Evolutionary conservation across 768 basidiomycete genomes (phyloP).

Genomic region (Kwoniella sp.): DNA sequence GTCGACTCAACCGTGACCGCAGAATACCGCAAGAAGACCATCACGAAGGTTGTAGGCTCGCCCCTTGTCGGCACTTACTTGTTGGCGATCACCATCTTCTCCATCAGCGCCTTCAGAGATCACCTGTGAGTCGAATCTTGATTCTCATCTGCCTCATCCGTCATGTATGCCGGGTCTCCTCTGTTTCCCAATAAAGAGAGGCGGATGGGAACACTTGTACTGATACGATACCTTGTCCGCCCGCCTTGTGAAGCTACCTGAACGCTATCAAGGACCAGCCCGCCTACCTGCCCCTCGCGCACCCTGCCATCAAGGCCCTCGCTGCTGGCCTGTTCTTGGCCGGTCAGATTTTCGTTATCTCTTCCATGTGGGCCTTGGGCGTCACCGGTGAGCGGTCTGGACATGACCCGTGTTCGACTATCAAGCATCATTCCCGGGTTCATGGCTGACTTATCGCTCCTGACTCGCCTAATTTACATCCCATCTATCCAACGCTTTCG

Average conservation of each 20-base stretch:
- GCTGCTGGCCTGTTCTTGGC: conserved; percentile 64
- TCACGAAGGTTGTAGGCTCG: conserved; percentile 80
- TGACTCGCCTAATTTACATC: background rate
- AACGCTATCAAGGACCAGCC: conserved; percentile 66
- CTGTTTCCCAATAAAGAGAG: no score
- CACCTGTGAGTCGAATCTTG: conserved; percentile 70
- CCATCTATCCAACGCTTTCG: background rate
- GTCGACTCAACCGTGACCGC: no score
- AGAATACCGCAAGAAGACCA: conserved; percentile 83
- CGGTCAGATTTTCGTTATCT: conserved; percentile 84
- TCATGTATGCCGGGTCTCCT: no score
- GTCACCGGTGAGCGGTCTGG: conserved; percentile 72
- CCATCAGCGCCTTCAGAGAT: conserved; percentile 81
- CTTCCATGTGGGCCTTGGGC: conserved; percentile 86
- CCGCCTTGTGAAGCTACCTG: conserved; percentile 62
- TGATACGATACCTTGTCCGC: background rate
- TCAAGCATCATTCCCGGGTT: background rate
- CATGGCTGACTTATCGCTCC: background rate
- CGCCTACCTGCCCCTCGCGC: conserved; percentile 65
- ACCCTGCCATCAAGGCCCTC: conserved; percentile 64
- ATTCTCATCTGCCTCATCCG: background rate
- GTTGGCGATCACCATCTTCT: conserved; percentile 80
- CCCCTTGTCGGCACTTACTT: conserved; percentile 79
- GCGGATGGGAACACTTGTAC: no score
- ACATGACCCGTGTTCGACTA: no score